Evolutionary conservation across 495 filamentous ascomycete genomes (phyloP).

Genomic region (Penicillium coffeae): DNA sequence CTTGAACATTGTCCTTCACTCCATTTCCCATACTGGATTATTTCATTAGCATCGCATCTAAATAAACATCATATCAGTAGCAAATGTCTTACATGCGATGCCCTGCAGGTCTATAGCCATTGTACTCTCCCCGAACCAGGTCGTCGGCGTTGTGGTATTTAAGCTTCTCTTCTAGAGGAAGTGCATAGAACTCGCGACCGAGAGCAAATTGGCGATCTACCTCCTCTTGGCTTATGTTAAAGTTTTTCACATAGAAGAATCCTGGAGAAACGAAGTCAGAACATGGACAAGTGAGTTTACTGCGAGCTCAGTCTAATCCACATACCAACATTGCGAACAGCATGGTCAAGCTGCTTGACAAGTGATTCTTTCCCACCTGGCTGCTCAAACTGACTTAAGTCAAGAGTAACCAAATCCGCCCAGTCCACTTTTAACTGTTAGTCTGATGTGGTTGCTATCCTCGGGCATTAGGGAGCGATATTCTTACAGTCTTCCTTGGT

Average conservation of each 20-base stretch:
- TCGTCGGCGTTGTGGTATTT: slow-evolving; percentile 39
- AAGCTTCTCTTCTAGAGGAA: slow-evolving; percentile 54
- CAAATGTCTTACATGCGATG: slow-evolving; percentile 32
- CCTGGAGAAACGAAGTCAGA: slow-evolving; percentile 11
- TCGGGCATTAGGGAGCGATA: too few relatives aligned
- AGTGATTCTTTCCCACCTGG: slow-evolving; percentile 52
- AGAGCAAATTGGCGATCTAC: slow-evolving; percentile 55
- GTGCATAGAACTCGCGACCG: slow-evolving; percentile 49
- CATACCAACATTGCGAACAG: slow-evolving; percentile 51
- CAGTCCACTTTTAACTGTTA: slow-evolving; percentile 37
- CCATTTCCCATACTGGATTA: slow-evolving; percentile 37
- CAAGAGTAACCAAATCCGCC: slow-evolving; percentile 55
- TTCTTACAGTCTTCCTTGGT: slow-evolving; percentile 45
- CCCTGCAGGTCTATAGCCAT: slow-evolving; percentile 43
- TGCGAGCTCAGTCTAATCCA: slow-evolving; percentile 9
- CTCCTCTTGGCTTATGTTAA: slow-evolving; percentile 53
- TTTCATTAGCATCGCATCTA: not conserved
- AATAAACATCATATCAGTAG: not conserved
- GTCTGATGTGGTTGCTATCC: not conserved
- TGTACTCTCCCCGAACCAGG: slow-evolving; percentile 34
- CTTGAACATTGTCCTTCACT: slow-evolving; percentile 46
- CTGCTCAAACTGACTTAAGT: slow-evolving; percentile 47
- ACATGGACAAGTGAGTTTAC: not conserved
- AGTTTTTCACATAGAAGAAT: slow-evolving; percentile 56
- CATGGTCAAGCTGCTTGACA: slow-evolving; percentile 54